A percentile compares a stretch with the other conserved stretches of the same genome.
Evolutionary conservation across 805 yeast genomes (phyloP).

Genomic region (Zygosaccharomyces bisporus): DNA sequence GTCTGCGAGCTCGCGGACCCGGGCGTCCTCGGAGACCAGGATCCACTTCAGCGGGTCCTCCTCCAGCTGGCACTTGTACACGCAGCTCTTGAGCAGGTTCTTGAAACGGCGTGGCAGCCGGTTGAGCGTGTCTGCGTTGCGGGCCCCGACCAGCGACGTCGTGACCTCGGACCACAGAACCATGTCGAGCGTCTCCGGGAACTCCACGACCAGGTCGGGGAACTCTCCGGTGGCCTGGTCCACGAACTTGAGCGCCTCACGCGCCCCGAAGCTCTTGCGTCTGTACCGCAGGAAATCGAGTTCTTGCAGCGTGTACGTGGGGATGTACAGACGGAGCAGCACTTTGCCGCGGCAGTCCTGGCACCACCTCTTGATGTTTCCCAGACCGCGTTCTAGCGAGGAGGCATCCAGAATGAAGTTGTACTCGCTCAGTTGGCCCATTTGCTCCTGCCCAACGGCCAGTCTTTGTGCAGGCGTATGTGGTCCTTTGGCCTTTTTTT

Average conservation of each 20-base stretch:
- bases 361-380: constrained; percentile 63
- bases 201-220: constrained; percentile 42
- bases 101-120: constrained; percentile 51
- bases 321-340: constrained; percentile 49
- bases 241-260: constrained; percentile 60
- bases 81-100: constrained; percentile 54
- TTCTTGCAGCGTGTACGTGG: constrained; percentile 49
- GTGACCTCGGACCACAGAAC: constrained; percentile 30
- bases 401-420: constrained; percentile 62
- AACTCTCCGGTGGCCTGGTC: constrained; percentile 38
- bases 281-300: constrained; percentile 55
- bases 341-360: constrained; percentile 28
- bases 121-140: constrained; percentile 14
- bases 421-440: constrained; percentile 15
- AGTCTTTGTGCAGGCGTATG: not conserved
- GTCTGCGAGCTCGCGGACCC: constrained; percentile 52
- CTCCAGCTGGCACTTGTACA: constrained; percentile 49
- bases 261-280: constrained; percentile 58
- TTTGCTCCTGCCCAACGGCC: not conserved
- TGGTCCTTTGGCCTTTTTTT: not conserved
- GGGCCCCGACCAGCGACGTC: constrained; percentile 12
- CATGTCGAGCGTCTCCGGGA: constrained; percentile 40
- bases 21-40: constrained; percentile 58
- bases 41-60: constrained; percentile 47
- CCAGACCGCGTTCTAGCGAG: constrained; percentile 64